Conservation (phyloP, 2,329 filamentous ascomycete species). For the Neonectria magnoliae region DNA sequence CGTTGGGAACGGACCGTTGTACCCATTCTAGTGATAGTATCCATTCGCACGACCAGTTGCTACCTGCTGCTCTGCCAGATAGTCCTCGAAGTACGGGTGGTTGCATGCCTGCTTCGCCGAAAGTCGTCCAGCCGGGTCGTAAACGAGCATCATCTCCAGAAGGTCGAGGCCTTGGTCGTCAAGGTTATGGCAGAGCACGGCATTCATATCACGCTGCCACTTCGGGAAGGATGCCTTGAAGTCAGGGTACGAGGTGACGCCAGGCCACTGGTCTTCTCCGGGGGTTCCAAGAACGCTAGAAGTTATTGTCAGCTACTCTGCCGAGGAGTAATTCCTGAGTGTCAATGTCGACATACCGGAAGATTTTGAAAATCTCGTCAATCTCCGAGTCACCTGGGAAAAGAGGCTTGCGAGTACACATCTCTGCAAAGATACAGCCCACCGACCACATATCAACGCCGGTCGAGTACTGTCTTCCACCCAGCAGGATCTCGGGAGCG, state of each 20-base stretch:
- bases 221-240: slow-evolving; percentile 94
- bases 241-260: slow-evolving; percentile 93
- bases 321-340: not conserved
- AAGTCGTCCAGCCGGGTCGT: slow-evolving; percentile 86
- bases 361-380: slow-evolving; percentile 63
- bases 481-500: slow-evolving; percentile 88
- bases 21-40: slow-evolving; percentile 50
- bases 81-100: slow-evolving; percentile 80
- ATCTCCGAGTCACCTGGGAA: slow-evolving; percentile 87
- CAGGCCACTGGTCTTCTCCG: slow-evolving; percentile 84
- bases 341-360: slow-evolving; percentile 69
- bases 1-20: slow-evolving; percentile 36
- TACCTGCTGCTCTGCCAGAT: slow-evolving; percentile 44
- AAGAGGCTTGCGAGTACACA: slow-evolving; percentile 92
- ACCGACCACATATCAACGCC: slow-evolving; percentile 97
- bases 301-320: slow-evolving; percentile 19
- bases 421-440: slow-evolving; percentile 94
- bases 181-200: slow-evolving; percentile 75
- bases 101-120: slow-evolving; percentile 88
- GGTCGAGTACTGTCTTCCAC: slow-evolving; percentile 91
- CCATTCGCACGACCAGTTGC: slow-evolving; percentile 45
- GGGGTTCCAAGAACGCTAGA: slow-evolving; percentile 81
- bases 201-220: slow-evolving; percentile 78
- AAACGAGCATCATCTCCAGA: slow-evolving; percentile 78
- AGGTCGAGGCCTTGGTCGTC: slow-evolving; percentile 78